Evolutionary conservation across 345 rosid species (phyloP), one percentile per base, ranked within the genome.

Genomic region (Citrus cavaleriei): DNA sequence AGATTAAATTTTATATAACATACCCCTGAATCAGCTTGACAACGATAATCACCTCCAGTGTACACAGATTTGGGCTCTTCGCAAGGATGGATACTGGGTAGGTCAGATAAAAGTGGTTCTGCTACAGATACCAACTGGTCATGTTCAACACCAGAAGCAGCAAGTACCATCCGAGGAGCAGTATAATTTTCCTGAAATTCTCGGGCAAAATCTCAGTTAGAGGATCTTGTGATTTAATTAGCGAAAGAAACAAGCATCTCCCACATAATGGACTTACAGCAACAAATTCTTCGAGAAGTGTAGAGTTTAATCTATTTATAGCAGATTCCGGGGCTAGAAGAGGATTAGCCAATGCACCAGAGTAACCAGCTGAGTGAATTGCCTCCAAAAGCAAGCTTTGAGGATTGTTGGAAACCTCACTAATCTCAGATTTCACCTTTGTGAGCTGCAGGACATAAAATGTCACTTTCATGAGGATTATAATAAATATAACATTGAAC

Each of bases 281-380:
- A 79, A 94, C 86, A 85, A 96, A 96, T 76, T 91, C 88, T 85
- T 90, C 93, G 85, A 96, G 85, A 81, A 91, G 46, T 16, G 84
- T 65, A 68, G 89, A 74, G 73, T 85, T 86, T 81, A 96, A 78
- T 81, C 85, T 80, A 79, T 77, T 80, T 67, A 93, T 67, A 25
- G 97, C 90, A 74, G 97, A 91, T 81, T 93, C 98, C 24, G 97
- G 85, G 62, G 94, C 97, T 49, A 93, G 82, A 83, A 96, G 89
- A 54, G 99, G 97, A 89, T 94, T 94, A 34, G 93, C 95, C 81
- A 96, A 84, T 68, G 93, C 95, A 71, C 98, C 98, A 54, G 88
- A 81, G 85, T 86, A 96, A 77, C 90, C 99, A 68, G 93, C 92
- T 5, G 97, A 89, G 80, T 94, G 99, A 82, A 94, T 87, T 25